Evolutionary conservation across 345 rosid species (phyloP), one percentile per base, ranked within the genome.

Genomic region (Durio zibethinus): DNA sequence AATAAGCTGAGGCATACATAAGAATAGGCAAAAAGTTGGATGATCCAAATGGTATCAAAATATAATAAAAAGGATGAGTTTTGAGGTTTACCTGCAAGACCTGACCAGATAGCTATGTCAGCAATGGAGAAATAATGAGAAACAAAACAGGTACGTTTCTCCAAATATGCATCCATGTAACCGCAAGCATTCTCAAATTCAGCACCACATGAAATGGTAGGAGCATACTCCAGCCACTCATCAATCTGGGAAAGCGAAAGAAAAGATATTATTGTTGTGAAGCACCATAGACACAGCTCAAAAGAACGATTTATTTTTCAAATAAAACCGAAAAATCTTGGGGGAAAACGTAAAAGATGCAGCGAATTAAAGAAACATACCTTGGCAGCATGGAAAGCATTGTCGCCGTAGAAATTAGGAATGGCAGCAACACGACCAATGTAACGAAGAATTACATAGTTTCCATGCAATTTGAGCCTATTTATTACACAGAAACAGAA

Each of bases 101-200:
- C 90, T 4, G 99, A 90, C 98, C 99, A 96, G 63, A 93, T 77
- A 18, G 93, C 97, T 67, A 93, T 80, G 70, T 92, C 99, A 18
- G 95, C 98, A 83, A 96, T 87, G 10, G 98, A 84, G 75, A 92
- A 85, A 76, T 62, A 82, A 77, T 91, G 65, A 10, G 90, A 97
- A 53, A 93, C 97, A n/a, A 92, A 75, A 71, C 92, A 89, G 29
- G 97, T 91, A 56, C 80, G 66, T 50, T 72, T 85, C 80, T 87
- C 81, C 57, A 93, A 83, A 73, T 86, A 86, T 78, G 64, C 80
- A 38, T 93, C 88, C 14, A 92, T 80, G 73, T 88, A 87, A 60
- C 42, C 33, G 79, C 98, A 93, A 20, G 89, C 97, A 74, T 81
- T 88, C 87, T 93, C 98, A 71, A 93, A 93, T 81, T 91, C 95